phyloP scores from a whole-genome alignment of 1,284 basidiomycete species.

The Somion occarium region DNA sequence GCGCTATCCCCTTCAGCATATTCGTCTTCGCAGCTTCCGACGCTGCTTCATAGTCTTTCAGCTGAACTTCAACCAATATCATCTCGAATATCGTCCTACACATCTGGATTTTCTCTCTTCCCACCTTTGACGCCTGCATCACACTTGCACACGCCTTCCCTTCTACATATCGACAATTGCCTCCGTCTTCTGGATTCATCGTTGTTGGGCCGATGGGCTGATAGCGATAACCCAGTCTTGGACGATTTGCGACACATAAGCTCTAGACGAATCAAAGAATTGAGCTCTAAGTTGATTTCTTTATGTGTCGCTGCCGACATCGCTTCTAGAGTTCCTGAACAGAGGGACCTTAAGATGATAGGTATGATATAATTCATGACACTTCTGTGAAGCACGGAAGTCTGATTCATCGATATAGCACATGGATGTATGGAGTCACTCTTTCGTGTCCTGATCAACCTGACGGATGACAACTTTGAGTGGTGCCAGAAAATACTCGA shows the following conservation, averaged over 20 bases:
- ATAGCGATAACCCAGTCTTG: constrained; percentile 19
- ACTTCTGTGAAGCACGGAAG: constrained; percentile 1
- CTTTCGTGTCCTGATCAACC: constrained; percentile 61
- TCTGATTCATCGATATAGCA: constrained; percentile 23
- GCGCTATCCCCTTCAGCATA: constrained; percentile 34
- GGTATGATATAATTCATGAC: constrained; percentile 1
- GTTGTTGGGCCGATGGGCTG: constrained; percentile 51
- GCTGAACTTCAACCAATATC: constrained; percentile 35
- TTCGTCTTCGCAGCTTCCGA: constrained; percentile 28
- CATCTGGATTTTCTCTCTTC: constrained; percentile 37
- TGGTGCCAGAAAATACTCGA: constrained; percentile 51
- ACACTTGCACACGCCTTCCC: constrained; percentile 29
- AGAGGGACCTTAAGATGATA: constrained; percentile 14
- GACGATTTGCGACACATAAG: too few relatives aligned
- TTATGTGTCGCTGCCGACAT: constrained; percentile 39
- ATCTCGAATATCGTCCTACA: constrained; percentile 35
- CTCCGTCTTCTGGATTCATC: constrained; percentile 58
- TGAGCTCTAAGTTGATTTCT: constrained; percentile 38
- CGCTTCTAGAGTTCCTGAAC: constrained; percentile 26
- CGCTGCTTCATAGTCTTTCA: constrained; percentile 30
- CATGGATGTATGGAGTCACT: constrained; percentile 48
- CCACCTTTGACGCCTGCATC: constrained; percentile 22
- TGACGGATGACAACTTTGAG: constrained; percentile 52
- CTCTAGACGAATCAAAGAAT: too few relatives aligned
- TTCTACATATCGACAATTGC: constrained; percentile 49